Evolutionary conservation across 2,329 filamentous ascomycete genomes (phyloP).

Genomic region (Phyllosticta citribraziliensis): DNA sequence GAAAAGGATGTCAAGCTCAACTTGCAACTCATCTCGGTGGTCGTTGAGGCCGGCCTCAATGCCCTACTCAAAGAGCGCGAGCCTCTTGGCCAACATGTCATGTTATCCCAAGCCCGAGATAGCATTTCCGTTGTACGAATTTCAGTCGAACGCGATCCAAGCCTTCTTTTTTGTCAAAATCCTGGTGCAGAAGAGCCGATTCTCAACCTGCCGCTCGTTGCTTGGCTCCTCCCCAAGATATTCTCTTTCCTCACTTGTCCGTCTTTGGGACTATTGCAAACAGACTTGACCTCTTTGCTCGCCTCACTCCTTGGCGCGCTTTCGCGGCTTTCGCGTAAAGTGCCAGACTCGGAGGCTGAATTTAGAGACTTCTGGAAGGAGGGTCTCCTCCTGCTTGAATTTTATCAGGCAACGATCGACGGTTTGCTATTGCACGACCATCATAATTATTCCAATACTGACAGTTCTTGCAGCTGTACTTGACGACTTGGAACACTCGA

Average conservation of each 20-base stretch:
- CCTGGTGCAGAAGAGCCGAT: neutral
- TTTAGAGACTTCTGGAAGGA: neutral
- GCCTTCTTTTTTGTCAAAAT: constrained; percentile 44
- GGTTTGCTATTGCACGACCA: constrained; percentile 21
- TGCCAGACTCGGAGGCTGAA: constrained; percentile 18
- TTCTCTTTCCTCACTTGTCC: constrained; percentile 37
- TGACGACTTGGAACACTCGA: neutral
- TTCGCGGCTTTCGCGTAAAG: constrained; percentile 24
- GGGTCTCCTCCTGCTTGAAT: constrained; percentile 17
- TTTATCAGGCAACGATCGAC: constrained; percentile 32
- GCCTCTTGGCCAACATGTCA: constrained; percentile 51
- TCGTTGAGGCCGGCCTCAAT: constrained; percentile 69
- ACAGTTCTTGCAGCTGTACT: neutral
- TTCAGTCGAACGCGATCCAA: constrained; percentile 65
- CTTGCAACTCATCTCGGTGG: constrained; percentile 76
- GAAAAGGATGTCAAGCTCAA: constrained; percentile 67
- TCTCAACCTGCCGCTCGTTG: constrained; percentile 37
- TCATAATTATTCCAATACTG: neutral
- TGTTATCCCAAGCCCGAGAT: constrained; percentile 53
- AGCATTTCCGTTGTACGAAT: constrained; percentile 69
- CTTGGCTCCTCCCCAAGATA: constrained; percentile 46
- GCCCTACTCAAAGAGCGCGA: constrained; percentile 54
- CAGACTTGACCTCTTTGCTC: constrained; percentile 28
- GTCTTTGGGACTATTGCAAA: constrained; percentile 31
- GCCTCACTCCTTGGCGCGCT: constrained; percentile 27